Evolutionary conservation across 1,139 yeast species (phyloP).

Genomic region (Trichomonascaceae sp.): DNA sequence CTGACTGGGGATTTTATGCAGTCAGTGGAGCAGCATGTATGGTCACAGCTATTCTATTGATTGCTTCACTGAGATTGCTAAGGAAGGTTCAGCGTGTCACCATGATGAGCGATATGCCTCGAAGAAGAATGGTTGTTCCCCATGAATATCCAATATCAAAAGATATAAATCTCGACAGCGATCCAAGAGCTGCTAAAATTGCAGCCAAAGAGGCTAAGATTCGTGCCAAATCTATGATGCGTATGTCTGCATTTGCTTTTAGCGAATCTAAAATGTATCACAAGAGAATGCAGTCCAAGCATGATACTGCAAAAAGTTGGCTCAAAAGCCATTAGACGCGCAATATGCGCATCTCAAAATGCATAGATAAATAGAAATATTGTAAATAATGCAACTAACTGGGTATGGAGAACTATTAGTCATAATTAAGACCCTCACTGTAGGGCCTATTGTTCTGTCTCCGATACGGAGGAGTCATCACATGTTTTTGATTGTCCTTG

Average conservation of each 20-base stretch:
- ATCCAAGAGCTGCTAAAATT: neutral
- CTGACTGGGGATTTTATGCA: constrained; percentile 56
- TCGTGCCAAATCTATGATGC: neutral
- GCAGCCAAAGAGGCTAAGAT: neutral
- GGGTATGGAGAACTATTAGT: neutral
- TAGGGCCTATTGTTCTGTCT: neutral
- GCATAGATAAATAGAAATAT: constrained; percentile 4
- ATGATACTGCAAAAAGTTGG: constrained; percentile 7
- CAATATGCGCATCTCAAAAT: neutral
- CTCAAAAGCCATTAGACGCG: constrained; percentile 5
- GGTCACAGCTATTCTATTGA: constrained; percentile 37
- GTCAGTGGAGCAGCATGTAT: constrained; percentile 48
- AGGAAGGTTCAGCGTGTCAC: constrained; percentile 56
- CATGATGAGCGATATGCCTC: constrained; percentile 43
- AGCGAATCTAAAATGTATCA: constrained; percentile 4
- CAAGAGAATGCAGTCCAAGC: constrained; percentile 1
- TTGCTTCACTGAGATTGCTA: constrained; percentile 40
- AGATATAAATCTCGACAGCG: neutral
- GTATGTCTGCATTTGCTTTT: constrained; percentile 5
- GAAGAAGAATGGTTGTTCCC: neutral
- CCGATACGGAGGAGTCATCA: constrained; percentile 7
- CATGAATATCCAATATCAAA: neutral
- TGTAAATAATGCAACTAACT: neutral
- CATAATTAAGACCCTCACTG: constrained; percentile 10
- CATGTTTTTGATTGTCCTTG: neutral